Conservation (phyloP, 2,329 filamentous ascomycete genomes). For the Rhynchosporium graminicola region DNA sequence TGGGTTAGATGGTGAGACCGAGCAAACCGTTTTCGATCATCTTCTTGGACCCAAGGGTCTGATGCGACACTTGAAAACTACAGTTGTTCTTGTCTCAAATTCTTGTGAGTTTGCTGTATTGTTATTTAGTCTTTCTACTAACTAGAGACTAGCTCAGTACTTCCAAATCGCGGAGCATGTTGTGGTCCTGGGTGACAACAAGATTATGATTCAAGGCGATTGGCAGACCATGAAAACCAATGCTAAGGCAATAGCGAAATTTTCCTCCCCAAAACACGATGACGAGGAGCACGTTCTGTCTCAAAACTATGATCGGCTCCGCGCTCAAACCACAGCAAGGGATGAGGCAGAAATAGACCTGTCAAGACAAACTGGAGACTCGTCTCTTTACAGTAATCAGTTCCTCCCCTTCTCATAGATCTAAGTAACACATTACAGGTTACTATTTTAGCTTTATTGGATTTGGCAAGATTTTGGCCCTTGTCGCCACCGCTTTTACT, state of each 20-base stretch:
- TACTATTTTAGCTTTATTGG: conserved; percentile 6
- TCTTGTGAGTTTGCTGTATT: conserved; percentile 8
- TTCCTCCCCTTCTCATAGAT: neutral
- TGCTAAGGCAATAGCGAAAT: neutral
- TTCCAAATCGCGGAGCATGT: conserved; percentile 46
- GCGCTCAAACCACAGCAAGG: conserved; percentile 23
- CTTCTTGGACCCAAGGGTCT: conserved; percentile 47
- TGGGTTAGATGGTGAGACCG: conserved; percentile 48
- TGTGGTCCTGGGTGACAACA: conserved; percentile 40
- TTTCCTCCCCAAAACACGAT: neutral
- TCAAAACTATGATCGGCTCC: conserved; percentile 24
- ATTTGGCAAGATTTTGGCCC: neutral
- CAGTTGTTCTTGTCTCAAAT: conserved; percentile 47
- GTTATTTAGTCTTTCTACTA: neutral
- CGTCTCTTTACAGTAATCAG: conserved; percentile 27
- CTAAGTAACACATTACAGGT: neutral
- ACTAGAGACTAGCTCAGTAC: conserved; percentile 39
- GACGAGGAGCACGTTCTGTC: conserved; percentile 10
- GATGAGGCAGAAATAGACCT: conserved; percentile 32
- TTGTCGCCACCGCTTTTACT: neutral
- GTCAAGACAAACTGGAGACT: conserved; percentile 32
- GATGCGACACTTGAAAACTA: conserved; percentile 42
- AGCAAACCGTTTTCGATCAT: conserved; percentile 45
- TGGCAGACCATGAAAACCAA: conserved; percentile 39
- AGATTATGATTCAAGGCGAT: conserved; percentile 41